Base-by-base conservation (phyloP, 2,329 filamentous ascomycete genomes). In the Ceratocystis albifundus region DNA sequence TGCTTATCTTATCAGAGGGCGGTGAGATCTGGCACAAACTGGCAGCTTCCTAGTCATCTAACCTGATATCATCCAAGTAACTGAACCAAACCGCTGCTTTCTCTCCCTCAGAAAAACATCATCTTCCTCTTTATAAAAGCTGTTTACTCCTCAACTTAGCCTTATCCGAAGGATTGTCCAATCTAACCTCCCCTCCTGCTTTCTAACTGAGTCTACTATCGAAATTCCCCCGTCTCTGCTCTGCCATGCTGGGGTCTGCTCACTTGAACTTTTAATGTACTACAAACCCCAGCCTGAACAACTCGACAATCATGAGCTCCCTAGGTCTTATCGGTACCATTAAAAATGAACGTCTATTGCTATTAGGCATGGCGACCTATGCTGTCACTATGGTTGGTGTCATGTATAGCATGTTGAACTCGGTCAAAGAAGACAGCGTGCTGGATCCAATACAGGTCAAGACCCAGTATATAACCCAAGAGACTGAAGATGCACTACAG, bases 381-480 rank as follows among this genome's bases (percentile, higher is more conserved):
- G 80, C 85, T 50, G 82, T 85, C 71, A 75, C 81, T 70, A 77
- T 87, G 68, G 74, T 86, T 66, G 77, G 79, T 68, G 77, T 80
- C 64, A 83, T 89, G 74, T 79, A 80, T 69, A 74, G 79, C 46
- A 78, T 83, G 65, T 82, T 92, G 57, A 77, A 78, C 67, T 76
- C 81, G 65, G 83, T 87, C 70, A 81, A 85, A 70, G 79, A 84
- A 70, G 79, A 86, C 65, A 87, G 87, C 69, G 81, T 86, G 74
- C 83, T 94, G 71, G 84, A 84, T 68, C 81, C 84, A 45, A 73
- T 78, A 46, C 82, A 85, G 68, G 84, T 84, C 45, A 86, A 87
- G 73, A 83, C 87, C 63, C 83, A 87, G 70, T 88, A 89, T 73
- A 88, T 90, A 69, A 88, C 85, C 15, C 86, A 90, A 73, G 84